phyloP scores from a whole-genome alignment of 2,329 filamentous ascomycete genomes.

The Penicillium thymicola region DNA sequence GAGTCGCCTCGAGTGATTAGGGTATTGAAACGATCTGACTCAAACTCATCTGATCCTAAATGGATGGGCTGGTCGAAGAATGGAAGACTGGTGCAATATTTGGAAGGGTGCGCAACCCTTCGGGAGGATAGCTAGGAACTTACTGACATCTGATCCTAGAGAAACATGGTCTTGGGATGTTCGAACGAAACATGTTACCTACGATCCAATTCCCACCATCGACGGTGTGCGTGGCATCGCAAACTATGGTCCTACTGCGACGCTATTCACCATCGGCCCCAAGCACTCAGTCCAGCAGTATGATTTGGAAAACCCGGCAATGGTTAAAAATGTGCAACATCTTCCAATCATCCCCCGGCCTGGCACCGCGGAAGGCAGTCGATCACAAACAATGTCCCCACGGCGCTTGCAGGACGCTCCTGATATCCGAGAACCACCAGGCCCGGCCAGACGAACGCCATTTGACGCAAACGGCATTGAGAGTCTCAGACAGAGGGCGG shows the following conservation, averaged over 20 bases:
- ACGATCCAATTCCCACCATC: slow-evolving; percentile 80
- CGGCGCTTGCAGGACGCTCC: slow-evolving; percentile 36
- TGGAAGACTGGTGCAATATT: slow-evolving; percentile 88
- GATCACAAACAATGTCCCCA: slow-evolving; percentile 26
- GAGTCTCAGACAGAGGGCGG: slow-evolving; percentile 58
- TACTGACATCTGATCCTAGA: slow-evolving; percentile 43
- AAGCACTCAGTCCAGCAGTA: slow-evolving; percentile 93
- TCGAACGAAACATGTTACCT: slow-evolving; percentile 93
- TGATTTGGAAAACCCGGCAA: slow-evolving; percentile 78
- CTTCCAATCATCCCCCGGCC: slow-evolving; percentile 73
- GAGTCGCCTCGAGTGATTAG: slow-evolving; percentile 86
- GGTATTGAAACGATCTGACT: slow-evolving; percentile 76
- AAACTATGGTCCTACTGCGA: slow-evolving; percentile 86
- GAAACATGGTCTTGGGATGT: slow-evolving; percentile 97
- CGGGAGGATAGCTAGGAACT: background rate
- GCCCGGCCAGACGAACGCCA: slow-evolving; percentile 65
- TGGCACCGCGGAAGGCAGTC: slow-evolving; percentile 69
- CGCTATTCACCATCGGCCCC: slow-evolving; percentile 82
- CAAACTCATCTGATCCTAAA: slow-evolving; percentile 70
- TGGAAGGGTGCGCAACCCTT: slow-evolving; percentile 69
- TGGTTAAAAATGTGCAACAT: slow-evolving; percentile 87
- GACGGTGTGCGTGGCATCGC: slow-evolving; percentile 78
- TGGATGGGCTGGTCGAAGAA: slow-evolving; percentile 99
- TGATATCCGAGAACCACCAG: slow-evolving; percentile 70
- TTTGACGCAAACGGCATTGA: slow-evolving; percentile 66